Conservation (phyloP, 2,329 filamentous ascomycete species). For the Monilinia vaccinii-corymbosi region DNA sequence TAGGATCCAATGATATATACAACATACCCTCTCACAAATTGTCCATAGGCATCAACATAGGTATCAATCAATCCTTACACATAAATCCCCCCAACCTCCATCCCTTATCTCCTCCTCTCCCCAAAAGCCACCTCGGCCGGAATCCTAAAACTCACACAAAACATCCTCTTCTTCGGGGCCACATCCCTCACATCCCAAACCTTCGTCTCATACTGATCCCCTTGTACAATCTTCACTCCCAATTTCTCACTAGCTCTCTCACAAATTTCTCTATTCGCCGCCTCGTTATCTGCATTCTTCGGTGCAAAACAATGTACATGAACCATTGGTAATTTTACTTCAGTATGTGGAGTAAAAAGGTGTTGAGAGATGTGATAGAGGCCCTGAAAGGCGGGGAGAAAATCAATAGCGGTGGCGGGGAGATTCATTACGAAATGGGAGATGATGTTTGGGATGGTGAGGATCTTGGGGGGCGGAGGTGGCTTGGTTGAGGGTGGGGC, state of each 20-base stretch:
- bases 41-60: too few relatives aligned
- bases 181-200: slow-evolving; percentile 75
- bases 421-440: slow-evolving; percentile 98
- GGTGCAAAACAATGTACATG: slow-evolving; percentile 93
- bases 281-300: slow-evolving; percentile 66
- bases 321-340: slow-evolving; percentile 62
- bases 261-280: slow-evolving; percentile 55
- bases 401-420: slow-evolving; percentile 79
- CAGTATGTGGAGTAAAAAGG: slow-evolving; percentile 53
- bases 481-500: slow-evolving; percentile 23
- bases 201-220: slow-evolving; percentile 34
- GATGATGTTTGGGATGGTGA: slow-evolving; percentile 63
- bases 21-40: too few relatives aligned
- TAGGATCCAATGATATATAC: neutral
- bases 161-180: slow-evolving; percentile 91
- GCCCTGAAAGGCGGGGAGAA: slow-evolving; percentile 67
- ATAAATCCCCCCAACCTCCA: neutral
- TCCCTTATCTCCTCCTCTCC: slow-evolving; percentile 10
- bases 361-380: slow-evolving; percentile 64
- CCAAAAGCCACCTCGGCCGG: slow-evolving; percentile 73
- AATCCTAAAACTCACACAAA: slow-evolving; percentile 84
- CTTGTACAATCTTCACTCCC: slow-evolving; percentile 34
- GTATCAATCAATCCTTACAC: too few relatives aligned
- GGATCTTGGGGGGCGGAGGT: slow-evolving; percentile 31
- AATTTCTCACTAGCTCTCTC: slow-evolving; percentile 48